Base-by-base conservation (phyloP, 495 filamentous ascomycete genomes). In the Elaphomyces granulatus region DNA sequence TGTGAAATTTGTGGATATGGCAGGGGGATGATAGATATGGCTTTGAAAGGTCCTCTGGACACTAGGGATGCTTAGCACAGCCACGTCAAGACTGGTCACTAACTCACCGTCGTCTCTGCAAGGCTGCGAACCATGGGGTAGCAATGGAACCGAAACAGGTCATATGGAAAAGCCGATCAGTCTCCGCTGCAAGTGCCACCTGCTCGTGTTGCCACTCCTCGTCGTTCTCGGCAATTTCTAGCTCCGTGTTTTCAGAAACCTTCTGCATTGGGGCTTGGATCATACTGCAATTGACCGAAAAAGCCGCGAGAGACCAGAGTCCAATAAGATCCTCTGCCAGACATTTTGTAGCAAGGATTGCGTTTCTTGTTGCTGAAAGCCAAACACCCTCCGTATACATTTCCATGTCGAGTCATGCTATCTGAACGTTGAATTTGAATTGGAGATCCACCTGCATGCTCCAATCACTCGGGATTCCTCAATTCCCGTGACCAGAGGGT, bases 381-480 rank as follows among this genome's bases (percentile, higher is more conserved):
- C 23, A 12, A 28, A 28, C 30, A 15, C 20, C 18, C 37, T 40
- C 14, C n/a, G 7, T 19, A 7, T 32, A n/a, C 8, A 8, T 15
- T 15, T 40, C 15, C 10, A 32, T n/a, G 14, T 3, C 4, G 37
- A 3, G 7, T 10, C 32, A 30, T 31, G n/a, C 38, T 40, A 15
- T 33, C 6, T 32, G 41, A 60, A 67, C 60, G 62, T 66, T 64
- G 51, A 52, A 64, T 55, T 67, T 65, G 59, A 42, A 63, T 64
- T 62, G 34, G 37, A 21, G 56, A 57, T 61, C 61, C 62, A 59
- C 59, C 53, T 62, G 50, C 52, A 55, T 39, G 50, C 50, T 58
- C 58, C 64, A 59, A 47, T 40, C 49, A 45, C 47, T 51, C 54
- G 62, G 64, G 58, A 51, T 53, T 48, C 32, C 54, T 36, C 49